phyloP scores from a whole-genome alignment of 2,329 filamentous ascomycete genomes.

The Orbilia oligospora region DNA sequence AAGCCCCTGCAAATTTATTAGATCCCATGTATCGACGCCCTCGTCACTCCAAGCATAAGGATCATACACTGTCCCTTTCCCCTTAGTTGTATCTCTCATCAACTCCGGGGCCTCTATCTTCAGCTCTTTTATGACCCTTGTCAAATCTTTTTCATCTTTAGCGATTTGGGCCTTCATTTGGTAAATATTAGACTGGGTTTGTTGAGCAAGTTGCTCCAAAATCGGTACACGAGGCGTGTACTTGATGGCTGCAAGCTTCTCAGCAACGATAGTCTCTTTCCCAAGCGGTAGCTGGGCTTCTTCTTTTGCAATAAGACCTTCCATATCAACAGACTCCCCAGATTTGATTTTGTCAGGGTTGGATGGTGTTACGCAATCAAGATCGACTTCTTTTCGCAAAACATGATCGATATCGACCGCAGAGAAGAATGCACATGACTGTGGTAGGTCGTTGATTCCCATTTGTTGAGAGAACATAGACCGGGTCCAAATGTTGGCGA shows the following conservation, averaged over 20 bases:
- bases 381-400: constrained; percentile 96
- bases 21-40: constrained; percentile 20
- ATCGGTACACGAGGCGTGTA: constrained; percentile 83
- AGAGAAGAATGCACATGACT: constrained; percentile 94
- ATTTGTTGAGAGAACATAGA: constrained; percentile 98
- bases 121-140: constrained; percentile 77
- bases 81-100: constrained; percentile 54
- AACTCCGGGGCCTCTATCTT: constrained; percentile 66
- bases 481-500: constrained; percentile 95
- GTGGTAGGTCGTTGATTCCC: constrained; percentile 93
- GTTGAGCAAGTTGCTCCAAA: constrained; percentile 78
- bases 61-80: constrained; percentile 25
- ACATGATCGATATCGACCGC: constrained; percentile 96
- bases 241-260: constrained; percentile 74
- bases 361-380: constrained; percentile 95
- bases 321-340: constrained; percentile 89
- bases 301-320: constrained; percentile 81
- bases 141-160: constrained; percentile 78
- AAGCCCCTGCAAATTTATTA: constrained; percentile 12
- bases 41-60: constrained; percentile 33
- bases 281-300: constrained; percentile 62
- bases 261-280: constrained; percentile 64
- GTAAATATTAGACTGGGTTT: constrained; percentile 68
- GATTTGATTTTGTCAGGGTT: constrained; percentile 82
- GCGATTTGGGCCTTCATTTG: constrained; percentile 90